Conservation (phyloP, 495 filamentous ascomycete species). For the Alectoria sarmentosa region DNA sequence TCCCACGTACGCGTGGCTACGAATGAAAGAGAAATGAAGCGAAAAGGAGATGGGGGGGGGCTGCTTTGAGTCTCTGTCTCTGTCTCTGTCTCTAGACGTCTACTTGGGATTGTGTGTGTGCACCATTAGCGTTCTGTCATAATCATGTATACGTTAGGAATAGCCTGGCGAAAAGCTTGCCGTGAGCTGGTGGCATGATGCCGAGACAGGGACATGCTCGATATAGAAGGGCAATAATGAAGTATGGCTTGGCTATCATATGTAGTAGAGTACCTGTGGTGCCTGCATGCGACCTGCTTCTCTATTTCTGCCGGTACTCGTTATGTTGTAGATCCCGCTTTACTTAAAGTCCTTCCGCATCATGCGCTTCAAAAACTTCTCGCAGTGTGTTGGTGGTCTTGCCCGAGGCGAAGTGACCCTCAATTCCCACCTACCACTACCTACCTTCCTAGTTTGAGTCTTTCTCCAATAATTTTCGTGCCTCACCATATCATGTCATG, state of each 20-base stretch:
- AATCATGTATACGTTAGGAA: slow-evolving; percentile 3
- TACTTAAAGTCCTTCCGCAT: too few relatives aligned
- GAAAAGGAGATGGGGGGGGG: slow-evolving; percentile 3
- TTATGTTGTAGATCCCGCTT: too few relatives aligned
- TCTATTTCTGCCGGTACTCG: too few relatives aligned
- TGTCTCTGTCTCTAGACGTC: neutral
- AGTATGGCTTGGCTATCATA: too few relatives aligned
- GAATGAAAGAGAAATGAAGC: neutral
- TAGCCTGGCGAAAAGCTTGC: too few relatives aligned
- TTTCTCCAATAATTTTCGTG: neutral
- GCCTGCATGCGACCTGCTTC: slow-evolving; percentile 16
- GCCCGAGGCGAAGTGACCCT: too few relatives aligned
- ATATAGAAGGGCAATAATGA: neutral
- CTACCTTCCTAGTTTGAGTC: neutral
- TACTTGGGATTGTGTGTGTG: too few relatives aligned
- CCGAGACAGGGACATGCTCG: neutral
- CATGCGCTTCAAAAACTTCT: too few relatives aligned
- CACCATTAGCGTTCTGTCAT: slow-evolving; percentile 8
- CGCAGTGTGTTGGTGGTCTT: neutral
- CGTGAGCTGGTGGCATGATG: too few relatives aligned
- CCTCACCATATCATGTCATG: neutral
- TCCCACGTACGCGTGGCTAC: neutral
- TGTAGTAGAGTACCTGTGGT: too few relatives aligned
- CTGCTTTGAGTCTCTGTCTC: neutral
- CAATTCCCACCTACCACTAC: too few relatives aligned